A percentile compares a stretch with the other conserved stretches of the same genome.
phyloP scores from a whole-genome alignment of 129 eudicot species.

The Lactuca sativa region DNA sequence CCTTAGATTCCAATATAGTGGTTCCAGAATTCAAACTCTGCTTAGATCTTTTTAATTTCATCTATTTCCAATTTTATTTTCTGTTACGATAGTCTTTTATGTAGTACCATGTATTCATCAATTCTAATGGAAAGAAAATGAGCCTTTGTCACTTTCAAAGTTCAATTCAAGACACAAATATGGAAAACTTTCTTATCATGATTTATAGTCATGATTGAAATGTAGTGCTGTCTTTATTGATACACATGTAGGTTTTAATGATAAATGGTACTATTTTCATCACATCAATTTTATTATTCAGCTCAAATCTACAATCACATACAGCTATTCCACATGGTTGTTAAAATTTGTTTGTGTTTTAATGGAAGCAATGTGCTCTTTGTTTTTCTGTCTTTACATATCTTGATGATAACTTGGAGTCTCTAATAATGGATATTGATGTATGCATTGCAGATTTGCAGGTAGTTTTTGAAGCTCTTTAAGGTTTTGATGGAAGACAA shows the following conservation, averaged over 20 bases:
- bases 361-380: background rate
- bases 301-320: background rate
- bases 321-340: background rate
- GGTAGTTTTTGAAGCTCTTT: background rate
- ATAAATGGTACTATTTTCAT: too few relatives aligned
- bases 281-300: background rate
- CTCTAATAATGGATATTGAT: too few relatives aligned
- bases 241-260: background rate
- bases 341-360: background rate
- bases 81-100: background rate
- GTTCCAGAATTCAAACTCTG: background rate
- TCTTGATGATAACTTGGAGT: too few relatives aligned
- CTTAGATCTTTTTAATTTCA: background rate
- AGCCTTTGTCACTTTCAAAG: background rate
- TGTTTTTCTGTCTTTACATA: too few relatives aligned
- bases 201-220: background rate
- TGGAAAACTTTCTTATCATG: background rate
- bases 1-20: background rate
- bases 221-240: background rate
- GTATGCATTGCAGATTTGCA: background rate
- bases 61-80: background rate
- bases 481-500: conserved; percentile 52
- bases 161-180: background rate
- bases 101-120: background rate
- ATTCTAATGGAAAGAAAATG: background rate